Conservation (phyloP, 345 rosid species). For the Arabidopsis thaliana region DNA sequence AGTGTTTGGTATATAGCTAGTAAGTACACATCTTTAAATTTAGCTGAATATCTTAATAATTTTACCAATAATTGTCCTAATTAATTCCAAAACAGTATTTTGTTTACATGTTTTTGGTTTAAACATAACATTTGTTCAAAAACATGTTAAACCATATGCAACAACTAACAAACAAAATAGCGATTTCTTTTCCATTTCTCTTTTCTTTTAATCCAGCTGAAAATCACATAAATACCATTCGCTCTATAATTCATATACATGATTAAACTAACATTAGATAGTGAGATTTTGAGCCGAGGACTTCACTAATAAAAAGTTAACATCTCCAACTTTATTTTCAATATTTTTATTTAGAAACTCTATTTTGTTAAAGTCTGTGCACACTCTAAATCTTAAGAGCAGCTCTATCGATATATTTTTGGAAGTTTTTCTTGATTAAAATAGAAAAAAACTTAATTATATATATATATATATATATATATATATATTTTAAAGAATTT, state of each 20-base stretch:
- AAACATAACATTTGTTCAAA: not conserved
- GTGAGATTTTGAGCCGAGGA: not conserved
- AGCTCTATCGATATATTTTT: no score
- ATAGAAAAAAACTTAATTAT: no score
- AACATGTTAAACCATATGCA: conserved; percentile 13
- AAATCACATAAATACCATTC: not conserved
- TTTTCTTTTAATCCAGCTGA: not conserved
- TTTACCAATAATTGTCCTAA: conserved; percentile 32
- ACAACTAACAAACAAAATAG: conserved; percentile 1
- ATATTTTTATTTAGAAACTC: not conserved
- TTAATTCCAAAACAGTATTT: conserved; percentile 27
- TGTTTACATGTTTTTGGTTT: not conserved
- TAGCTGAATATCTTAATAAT: conserved; percentile 27
- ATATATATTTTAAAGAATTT: no score
- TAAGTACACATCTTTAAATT: conserved; percentile 20
- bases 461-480: no score
- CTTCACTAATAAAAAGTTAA: not conserved
- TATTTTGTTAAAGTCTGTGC: no score
- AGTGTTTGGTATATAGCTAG: conserved; percentile 35
- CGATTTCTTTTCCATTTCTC: not conserved
- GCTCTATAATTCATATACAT: not conserved
- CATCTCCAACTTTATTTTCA: not conserved
- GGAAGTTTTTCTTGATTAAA: no score
- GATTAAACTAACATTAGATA: not conserved
- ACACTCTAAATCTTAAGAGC: no score